phyloP scores from a whole-genome alignment of 768 basidiomycete genomes.

The Suillus lakei region DNA sequence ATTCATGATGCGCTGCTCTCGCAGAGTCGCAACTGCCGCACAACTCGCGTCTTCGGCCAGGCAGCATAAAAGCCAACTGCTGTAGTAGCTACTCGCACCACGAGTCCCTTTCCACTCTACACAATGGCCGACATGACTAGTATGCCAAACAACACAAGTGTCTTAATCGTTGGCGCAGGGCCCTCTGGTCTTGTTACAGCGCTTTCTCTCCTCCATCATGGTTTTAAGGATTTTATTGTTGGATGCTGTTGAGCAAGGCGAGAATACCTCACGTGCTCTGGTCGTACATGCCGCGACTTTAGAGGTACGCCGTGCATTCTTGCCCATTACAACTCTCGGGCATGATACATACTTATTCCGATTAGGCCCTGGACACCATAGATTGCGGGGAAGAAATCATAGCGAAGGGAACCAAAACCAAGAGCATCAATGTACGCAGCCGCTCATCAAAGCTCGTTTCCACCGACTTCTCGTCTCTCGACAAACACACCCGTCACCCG shows the following conservation, averaged over 20 bases:
- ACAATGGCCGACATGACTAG: neutral
- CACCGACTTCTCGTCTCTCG: constrained; percentile 40
- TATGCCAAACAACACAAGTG: constrained; percentile 30
- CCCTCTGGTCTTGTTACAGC: constrained; percentile 49
- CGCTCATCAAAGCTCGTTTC: constrained; percentile 32
- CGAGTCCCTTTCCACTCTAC: neutral
- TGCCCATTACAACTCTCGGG: constrained; percentile 17
- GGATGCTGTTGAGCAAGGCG: constrained; percentile 39
- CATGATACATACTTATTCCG: constrained; percentile 28
- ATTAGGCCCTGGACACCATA: constrained; percentile 51
- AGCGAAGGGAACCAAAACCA: constrained; percentile 39
- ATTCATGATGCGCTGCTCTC: neutral
- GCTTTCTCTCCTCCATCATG: constrained; percentile 46
- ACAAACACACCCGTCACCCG: constrained; percentile 47
- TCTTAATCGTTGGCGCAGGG: constrained; percentile 53
- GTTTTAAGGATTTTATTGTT: constrained; percentile 45
- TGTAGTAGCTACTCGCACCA: neutral
- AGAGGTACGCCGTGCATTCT: constrained; percentile 39
- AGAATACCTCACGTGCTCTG: constrained; percentile 48
- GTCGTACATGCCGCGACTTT: constrained; percentile 57
- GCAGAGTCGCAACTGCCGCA: neutral
- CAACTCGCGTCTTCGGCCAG: neutral
- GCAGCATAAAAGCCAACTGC: neutral
- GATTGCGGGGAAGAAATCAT: constrained; percentile 45
- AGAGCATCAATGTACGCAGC: constrained; percentile 32